Evolutionary conservation across 164 flowering plant species (phyloP).

Genomic region (Tetrastigma voinierianum): DNA sequence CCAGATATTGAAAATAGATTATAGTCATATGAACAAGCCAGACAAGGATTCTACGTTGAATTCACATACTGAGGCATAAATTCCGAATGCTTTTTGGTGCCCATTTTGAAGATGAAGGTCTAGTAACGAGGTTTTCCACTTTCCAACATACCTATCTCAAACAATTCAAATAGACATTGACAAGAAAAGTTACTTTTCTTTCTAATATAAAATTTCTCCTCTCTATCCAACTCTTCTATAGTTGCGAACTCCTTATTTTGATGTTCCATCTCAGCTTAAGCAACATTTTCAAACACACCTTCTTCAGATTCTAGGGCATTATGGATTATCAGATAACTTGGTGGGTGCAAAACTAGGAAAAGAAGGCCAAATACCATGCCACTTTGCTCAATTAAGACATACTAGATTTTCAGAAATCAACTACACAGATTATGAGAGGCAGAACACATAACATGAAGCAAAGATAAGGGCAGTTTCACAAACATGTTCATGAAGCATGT

Average conservation of each 20-base stretch:
- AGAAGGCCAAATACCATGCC: not conserved
- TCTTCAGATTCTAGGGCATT: conserved; percentile 13
- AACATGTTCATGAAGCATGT: not conserved
- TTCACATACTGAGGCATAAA: no score
- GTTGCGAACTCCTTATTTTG: conserved; percentile 11
- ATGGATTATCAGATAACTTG: not conserved
- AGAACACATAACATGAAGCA: not conserved
- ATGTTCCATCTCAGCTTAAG: conserved; percentile 7
- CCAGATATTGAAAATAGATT: no score
- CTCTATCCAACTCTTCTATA: conserved; percentile 13
- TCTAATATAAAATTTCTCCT: conserved; percentile 4
- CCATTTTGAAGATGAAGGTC: not conserved
- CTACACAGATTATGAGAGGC: not conserved
- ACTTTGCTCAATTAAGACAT: not conserved
- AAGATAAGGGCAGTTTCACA: not conserved
- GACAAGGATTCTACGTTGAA: no score
- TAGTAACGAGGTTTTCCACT: not conserved
- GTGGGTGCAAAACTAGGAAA: not conserved
- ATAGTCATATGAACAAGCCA: no score
- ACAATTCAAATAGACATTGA: not conserved
- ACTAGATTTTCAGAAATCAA: not conserved
- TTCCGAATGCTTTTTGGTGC: not conserved
- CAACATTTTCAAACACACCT: conserved; percentile 8
- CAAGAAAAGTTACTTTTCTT: conserved; percentile 16
- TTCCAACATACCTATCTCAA: not conserved